Conservation (phyloP, 106 monocot species). For the Apostasia ramifera region DNA sequence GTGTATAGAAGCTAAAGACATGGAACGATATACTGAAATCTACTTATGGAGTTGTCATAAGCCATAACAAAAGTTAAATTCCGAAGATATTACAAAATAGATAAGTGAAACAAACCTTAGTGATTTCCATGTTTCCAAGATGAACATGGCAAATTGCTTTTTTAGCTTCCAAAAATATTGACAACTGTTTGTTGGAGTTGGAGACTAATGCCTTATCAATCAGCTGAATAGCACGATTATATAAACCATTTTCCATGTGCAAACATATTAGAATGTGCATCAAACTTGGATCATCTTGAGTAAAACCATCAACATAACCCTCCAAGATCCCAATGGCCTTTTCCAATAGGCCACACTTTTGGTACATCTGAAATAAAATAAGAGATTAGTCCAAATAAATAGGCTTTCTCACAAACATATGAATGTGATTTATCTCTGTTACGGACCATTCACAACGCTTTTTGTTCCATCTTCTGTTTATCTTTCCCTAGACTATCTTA, state of each 20-base stretch:
- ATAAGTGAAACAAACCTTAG: slow-evolving; percentile 45
- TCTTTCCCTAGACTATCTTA: too few species aligned
- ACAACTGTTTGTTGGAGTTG: slow-evolving; percentile 24
- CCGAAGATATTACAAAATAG: background rate
- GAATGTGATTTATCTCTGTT: too few species aligned
- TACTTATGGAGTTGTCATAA: background rate
- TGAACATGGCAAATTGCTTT: slow-evolving; percentile 62
- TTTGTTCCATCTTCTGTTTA: too few species aligned
- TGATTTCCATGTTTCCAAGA: slow-evolving; percentile 67
- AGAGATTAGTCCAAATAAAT: slow-evolving; percentile 2
- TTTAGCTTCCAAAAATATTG: slow-evolving; percentile 43
- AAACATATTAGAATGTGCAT: slow-evolving; percentile 50
- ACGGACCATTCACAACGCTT: too few species aligned
- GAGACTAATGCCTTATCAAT: slow-evolving; percentile 32
- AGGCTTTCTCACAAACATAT: background rate
- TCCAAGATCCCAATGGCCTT: slow-evolving; percentile 60
- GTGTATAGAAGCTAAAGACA: too few species aligned
- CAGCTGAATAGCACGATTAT: slow-evolving; percentile 54
- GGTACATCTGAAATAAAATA: slow-evolving; percentile 57
- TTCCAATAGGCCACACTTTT: slow-evolving; percentile 48
- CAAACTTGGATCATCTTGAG: slow-evolving; percentile 27
- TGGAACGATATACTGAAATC: background rate
- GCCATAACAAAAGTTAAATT: background rate
- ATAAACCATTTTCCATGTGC: slow-evolving; percentile 44
- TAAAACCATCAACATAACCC: slow-evolving; percentile 42